Base-by-base conservation (phyloP, 2,329 filamentous ascomycete species). In the Fusarium sp. region DNA sequence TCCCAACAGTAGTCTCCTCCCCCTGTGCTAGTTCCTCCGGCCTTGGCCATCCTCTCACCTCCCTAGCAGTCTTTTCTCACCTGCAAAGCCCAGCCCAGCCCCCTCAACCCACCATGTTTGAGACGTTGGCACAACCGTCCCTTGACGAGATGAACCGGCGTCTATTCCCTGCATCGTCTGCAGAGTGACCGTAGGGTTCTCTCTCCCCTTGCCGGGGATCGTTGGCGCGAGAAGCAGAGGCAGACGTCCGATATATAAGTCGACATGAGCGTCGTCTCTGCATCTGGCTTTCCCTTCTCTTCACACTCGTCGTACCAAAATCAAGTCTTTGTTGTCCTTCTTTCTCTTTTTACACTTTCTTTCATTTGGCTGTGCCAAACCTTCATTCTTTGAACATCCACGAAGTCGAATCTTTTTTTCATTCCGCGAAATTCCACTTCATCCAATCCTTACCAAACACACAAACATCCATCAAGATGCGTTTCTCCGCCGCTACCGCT, bases 381-480 rank as follows among this genome's bases (percentile, higher is more conserved):
- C 25, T 70, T 67, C 67, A 70, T 70, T 70, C 67, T 65, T 68
- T 68, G 44, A 36, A 36, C 58, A 49, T 37, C 21, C 27, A 33
- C 51, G 61, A 68, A 68, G 59, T 42, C 50, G 62, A 68, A 53
- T 39, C 17, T 49, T 57, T 43, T 42, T 43, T 19, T 19, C 19
- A 41, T 50, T 50, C 35, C 48, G 33, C 21, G 55, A 61, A 27
- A 31, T 51, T 35, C 63, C 55, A 53, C 65, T 65, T 65, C 59
- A 68, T 65, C 57, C 67, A 63, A 59, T 68, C 67, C 39, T 69
- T 51, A 48, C 35, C 23, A 42, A 49, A 42, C 42, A 51, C 53
- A 14, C 31, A 57, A 48, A 51, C 42, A 55, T 52, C 61, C 17
- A 41, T 59, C 70, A 75, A 70, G 36, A 78, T 78, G 76, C 74